Evolutionary conservation across 768 basidiomycete species (phyloP), one percentile per base, ranked within the genome.

Genomic region (Rhizopogon rudus): DNA sequence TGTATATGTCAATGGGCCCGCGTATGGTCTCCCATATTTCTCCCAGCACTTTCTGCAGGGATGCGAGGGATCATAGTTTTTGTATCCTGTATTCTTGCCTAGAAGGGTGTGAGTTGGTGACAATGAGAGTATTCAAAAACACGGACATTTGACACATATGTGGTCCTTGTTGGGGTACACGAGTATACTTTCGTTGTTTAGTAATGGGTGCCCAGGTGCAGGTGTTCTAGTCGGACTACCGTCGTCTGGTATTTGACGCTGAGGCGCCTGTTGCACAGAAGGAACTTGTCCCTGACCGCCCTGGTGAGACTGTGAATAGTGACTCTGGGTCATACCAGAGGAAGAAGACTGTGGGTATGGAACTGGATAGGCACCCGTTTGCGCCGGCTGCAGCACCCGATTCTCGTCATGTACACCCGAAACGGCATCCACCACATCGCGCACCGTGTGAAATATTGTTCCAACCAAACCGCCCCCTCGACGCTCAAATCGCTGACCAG

Each of bases 51-150:
- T 80, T 55, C 76, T 74, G 63, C 91, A 91, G 6, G 89, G 86
- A 54, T 82, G 73, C 1, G 75, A 65, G 0, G 87, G 87, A 66
- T 91, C 87, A 39, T 72, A 73, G 54, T 78, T 73, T 67, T 88
- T 89, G 71, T 84, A 92, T 2, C 91, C 90, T 0, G 79, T 81
- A 66, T 93, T 92, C 40, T 74, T 73, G 61, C 90, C 90, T 91
- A 20, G 41, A 12, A 54, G 12, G n/a, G n/a, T 4, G 50, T 58
- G 13, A 55, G 22, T 28, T 22, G 35, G 28, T 8, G 6, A 13
- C 33, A 13, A 57, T 37, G 17, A 9, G 51, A 4, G 20, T 5
- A 44, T 49, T 17, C 12, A 22, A 25, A 14, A 37, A 12, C 7
- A 63, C 78, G 52, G 61, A 89, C 90, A 92, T 75, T 88, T 91